Evolutionary conservation across 1,284 basidiomycete species (phyloP).

Genomic region (Cutaneotrichosporon sp.): DNA sequence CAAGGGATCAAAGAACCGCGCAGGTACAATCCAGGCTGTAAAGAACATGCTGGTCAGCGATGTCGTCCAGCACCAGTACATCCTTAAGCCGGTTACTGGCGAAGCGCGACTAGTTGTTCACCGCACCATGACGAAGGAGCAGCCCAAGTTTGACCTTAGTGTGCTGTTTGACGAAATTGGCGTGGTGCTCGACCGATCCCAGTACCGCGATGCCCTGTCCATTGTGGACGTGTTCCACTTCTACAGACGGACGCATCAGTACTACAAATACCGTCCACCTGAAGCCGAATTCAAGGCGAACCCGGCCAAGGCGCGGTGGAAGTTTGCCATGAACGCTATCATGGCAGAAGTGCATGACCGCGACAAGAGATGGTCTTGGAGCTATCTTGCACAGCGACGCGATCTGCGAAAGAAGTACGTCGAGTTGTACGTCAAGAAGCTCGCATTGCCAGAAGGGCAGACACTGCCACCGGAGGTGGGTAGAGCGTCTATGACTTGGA

Average conservation of each 20-base stretch:
- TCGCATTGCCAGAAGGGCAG: conserved; percentile 50
- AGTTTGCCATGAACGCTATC: conserved; percentile 79
- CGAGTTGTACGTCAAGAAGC: conserved; percentile 66
- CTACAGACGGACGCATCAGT: conserved; percentile 84
- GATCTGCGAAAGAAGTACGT: conserved; percentile 82
- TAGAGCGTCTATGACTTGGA: background rate
- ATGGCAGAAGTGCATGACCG: conserved; percentile 79
- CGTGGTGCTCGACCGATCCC: conserved; percentile 85
- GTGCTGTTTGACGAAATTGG: conserved; percentile 92
- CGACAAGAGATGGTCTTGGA: conserved; percentile 85
- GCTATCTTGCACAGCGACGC: conserved; percentile 78
- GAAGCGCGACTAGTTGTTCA: conserved; percentile 87
- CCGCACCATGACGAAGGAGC: conserved; percentile 64
- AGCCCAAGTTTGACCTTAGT: conserved; percentile 82
- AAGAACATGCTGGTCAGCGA: conserved; percentile 63
- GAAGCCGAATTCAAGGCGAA: conserved; percentile 62
- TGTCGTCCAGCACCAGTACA: conserved; percentile 75
- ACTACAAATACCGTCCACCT: conserved; percentile 70
- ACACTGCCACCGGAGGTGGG: conserved; percentile 54
- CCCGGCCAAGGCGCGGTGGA: conserved; percentile 65
- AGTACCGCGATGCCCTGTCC: conserved; percentile 91
- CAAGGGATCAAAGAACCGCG: conserved; percentile 55
- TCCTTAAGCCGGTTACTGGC: conserved; percentile 92
- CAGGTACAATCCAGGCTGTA: conserved; percentile 72
- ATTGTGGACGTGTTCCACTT: conserved; percentile 97